Evolutionary conservation across 352 stramenopile species (phyloP), one percentile per base, ranked within the genome.

Genomic region (Phytophthora nicotianae): DNA sequence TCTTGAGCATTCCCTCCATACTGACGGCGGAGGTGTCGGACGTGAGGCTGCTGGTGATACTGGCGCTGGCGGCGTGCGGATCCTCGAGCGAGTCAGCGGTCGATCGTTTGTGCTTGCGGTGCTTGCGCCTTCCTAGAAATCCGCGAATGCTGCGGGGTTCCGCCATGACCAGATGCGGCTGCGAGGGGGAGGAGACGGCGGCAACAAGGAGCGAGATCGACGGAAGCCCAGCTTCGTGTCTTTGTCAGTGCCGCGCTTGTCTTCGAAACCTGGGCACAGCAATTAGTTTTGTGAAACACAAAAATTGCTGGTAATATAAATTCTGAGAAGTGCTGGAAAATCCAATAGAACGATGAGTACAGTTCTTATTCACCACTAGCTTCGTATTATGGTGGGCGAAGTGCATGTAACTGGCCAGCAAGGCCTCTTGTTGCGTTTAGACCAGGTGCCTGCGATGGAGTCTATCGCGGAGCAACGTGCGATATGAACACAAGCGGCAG

Each of bases 1-100:
- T 91, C 72, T 91, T 92, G 11, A 95, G 69, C 35, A 65, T 47
- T 11, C 86, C 84, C 50, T 95, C 83, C 77, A 91, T 88, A 27
- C 72, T 50, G 4, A 62, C 50, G 33, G 23, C 27, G 17, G 21
- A 21, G 17, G 23, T 26, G 5, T 56, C 33, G 45, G 55, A 65
- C 16, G 41, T 37, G 29, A 54, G 9, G 56, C 66, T 74, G 45
- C 61, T 70, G 50, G 50, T 68, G 41, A 33, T 33, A 29, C 63
- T 71, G 26, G 32, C 46, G 35, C 46, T 63, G 5, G 26, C 33
- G 21, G 20, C 21, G 49, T 35, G 48, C 48, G 29, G 43, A 23
- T 43, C 53, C 14, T 41, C 58, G 46, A 42, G 24, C 6, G 42
- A 52, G 46, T 62, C 27, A 27, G 37, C 38, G 16, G 35, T 38